A percentile compares a stretch with the other conserved stretches of the same genome.
These are phyloP conservation scores for Bacidia gigantensis DNA, from an alignment of 495 filamentous ascomycete species.

Conservation along the genomic window DNA sequence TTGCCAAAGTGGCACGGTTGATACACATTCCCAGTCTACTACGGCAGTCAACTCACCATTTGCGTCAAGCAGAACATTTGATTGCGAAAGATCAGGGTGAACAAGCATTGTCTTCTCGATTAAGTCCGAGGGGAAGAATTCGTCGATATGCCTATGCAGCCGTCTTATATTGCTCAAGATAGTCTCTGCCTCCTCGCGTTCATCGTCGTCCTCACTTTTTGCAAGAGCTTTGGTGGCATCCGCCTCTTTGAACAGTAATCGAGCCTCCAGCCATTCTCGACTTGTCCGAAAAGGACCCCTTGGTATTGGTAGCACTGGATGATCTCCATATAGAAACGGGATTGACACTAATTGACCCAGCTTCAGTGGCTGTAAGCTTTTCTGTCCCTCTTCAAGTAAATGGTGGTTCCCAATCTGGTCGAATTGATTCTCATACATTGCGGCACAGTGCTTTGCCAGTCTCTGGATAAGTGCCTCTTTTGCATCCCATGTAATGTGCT, in stretches of 20 bases:
- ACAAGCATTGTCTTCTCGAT: background rate
- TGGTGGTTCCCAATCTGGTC: slow-evolving; percentile 17
- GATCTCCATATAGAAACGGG: background rate
- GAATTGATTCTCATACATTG: background rate
- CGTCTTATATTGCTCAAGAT: background rate
- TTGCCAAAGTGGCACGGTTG: background rate
- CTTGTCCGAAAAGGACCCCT: background rate
- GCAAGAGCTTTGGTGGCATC: background rate
- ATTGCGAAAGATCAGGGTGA: slow-evolving; percentile 32
- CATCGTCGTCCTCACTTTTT: background rate
- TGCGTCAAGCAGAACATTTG: slow-evolving; percentile 37
- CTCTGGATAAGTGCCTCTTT: slow-evolving; percentile 25
- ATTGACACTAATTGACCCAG: background rate
- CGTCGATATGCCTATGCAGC: background rate
- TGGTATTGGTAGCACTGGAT: background rate
- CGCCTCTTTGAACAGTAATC: background rate
- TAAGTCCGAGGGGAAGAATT: background rate
- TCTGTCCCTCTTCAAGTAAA: background rate
- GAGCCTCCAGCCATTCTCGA: background rate
- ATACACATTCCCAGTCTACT: slow-evolving; percentile 35
- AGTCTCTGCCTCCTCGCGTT: background rate
- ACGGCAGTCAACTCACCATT: slow-evolving; percentile 30
- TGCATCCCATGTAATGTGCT: slow-evolving; percentile 22
- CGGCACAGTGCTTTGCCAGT: slow-evolving; percentile 18
- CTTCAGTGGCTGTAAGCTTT: background rate